Base-by-base conservation (phyloP, 2,329 filamentous ascomycete species). In the Macrophomina phaseolina region DNA sequence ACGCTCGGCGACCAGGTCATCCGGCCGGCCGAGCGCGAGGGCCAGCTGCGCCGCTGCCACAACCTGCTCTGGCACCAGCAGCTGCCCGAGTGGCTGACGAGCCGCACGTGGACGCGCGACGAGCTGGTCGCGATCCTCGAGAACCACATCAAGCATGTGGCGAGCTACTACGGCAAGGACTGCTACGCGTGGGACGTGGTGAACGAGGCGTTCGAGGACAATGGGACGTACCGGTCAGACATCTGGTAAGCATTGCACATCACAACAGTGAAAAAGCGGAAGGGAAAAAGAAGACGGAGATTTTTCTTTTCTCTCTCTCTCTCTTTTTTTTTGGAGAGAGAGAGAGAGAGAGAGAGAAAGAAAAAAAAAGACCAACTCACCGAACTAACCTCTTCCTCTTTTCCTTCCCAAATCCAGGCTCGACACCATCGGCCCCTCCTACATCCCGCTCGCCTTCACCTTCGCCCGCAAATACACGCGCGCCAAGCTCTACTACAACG, bases 161-260 rank as follows among this genome's bases (percentile, higher is more conserved):
- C 86, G 6, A 80, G 77, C 14, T 83, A 89, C 76, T 89, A 85
- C 79, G 53, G 28, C 5, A 11, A 16, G 14, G n/a, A 40, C 11
- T 58, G 53, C 53, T 86, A 87, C 74, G 82, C 84, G 30, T 90
- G 87, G 87, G 88, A 90, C 66, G 88, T 90, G 0, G 83, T 89
- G 30, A 90, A 90, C 74, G 88, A 90, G 78, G 85, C 83, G 6
- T 81, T 88, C 51, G 82, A 84, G 65, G 87, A 89, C 23, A 83
- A 86, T 70, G 86, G 86, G 14, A 82, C 80, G 7, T 86, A 80
- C 76, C 80, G 86, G 65, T 71, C 79, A 66, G 81, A 77, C 66
- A 81, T 88, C 68, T 90, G 87, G 77, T 83, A n/a, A 16, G 36
- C 18, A 8, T 30, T 11, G 8, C 12, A 18, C 23, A 4, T 11